Percentiles rank a stretch among this genome's conserved stretches.
phyloP scores from a whole-genome alignment of 257 asterid genomes.

The Solanum acaule region DNA sequence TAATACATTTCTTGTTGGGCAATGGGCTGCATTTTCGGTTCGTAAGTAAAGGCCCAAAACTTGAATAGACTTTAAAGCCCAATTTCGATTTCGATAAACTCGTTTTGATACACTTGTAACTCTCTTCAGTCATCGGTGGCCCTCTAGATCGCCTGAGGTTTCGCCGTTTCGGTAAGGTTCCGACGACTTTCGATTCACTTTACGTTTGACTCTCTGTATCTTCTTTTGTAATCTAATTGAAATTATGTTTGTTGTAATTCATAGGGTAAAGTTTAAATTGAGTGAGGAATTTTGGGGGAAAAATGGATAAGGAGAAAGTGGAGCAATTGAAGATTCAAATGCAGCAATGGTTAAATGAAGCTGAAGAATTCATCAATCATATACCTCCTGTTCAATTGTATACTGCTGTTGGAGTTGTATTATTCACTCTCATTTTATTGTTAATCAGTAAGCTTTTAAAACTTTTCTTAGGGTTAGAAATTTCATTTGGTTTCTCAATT shows the following conservation, averaged over 20 bases:
- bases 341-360: slow-evolving; percentile 22
- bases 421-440: slow-evolving; percentile 29
- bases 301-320: slow-evolving; percentile 38
- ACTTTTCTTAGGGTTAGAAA: neutral
- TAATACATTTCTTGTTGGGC: neutral
- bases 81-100: neutral
- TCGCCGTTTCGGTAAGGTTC: neutral
- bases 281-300: neutral
- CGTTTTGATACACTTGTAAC: neutral
- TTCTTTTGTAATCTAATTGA: neutral
- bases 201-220: neutral
- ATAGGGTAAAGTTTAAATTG: neutral
- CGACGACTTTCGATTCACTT: neutral
- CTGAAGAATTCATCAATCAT: slow-evolving; percentile 22
- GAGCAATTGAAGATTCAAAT: slow-evolving; percentile 42
- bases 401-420: slow-evolving; percentile 36
- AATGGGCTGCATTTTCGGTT: neutral
- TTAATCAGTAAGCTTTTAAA: slow-evolving; percentile 25
- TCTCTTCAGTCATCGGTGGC: neutral
- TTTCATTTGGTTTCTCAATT: neutral
- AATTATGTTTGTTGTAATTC: neutral
- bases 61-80: neutral
- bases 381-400: slow-evolving; percentile 44
- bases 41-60: neutral
- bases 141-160: neutral